Evolutionary conservation across 495 filamentous ascomycete species (phyloP).

Genomic region (Achaetomiella virescens): DNA sequence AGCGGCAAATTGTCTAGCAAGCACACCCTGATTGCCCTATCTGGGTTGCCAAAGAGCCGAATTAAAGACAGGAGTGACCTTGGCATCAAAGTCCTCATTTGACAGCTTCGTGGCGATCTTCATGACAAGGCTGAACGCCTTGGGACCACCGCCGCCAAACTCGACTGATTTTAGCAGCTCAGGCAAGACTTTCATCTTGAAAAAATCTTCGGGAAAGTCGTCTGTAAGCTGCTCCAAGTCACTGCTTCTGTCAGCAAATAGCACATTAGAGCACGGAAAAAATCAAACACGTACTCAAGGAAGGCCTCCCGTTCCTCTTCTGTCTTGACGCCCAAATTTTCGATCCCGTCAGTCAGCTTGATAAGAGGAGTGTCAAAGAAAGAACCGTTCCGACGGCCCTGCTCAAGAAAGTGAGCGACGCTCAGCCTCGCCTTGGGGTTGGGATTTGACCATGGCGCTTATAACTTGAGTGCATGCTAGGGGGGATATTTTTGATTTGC

Average conservation of each 20-base stretch:
- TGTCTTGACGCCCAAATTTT: conserved; percentile 81
- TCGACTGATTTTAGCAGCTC: conserved; percentile 96
- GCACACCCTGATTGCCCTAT: conserved; percentile 87
- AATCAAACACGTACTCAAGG: conserved; percentile 55
- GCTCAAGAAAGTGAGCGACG: conserved; percentile 79
- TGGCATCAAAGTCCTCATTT: conserved; percentile 80
- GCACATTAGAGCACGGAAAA: not conserved
- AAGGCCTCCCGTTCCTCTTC: conserved; percentile 82
- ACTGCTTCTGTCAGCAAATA: conserved; percentile 39
- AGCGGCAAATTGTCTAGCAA: conserved; percentile 79
- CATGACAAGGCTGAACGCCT: conserved; percentile 80
- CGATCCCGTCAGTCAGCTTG: conserved; percentile 82
- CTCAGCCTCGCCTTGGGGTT: conserved; percentile 85
- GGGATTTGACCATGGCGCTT: conserved; percentile 77
- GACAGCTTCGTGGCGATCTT: conserved; percentile 83
- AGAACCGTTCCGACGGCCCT: conserved; percentile 71
- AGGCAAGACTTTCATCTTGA: conserved; percentile 92
- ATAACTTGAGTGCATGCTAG: conserved; percentile 81
- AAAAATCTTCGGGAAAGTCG: conserved; percentile 95
- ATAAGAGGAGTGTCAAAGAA: conserved; percentile 94
- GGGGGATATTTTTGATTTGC: conserved; percentile 80
- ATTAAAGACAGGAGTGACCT: conserved; percentile 81
- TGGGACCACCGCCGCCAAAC: conserved; percentile 91
- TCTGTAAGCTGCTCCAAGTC: conserved; percentile 81
- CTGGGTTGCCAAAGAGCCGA: conserved; percentile 82